Evolutionary conservation across 805 yeast genomes (phyloP), one percentile per base, ranked within the genome.

Genomic region (Saturnispora galanensis): DNA sequence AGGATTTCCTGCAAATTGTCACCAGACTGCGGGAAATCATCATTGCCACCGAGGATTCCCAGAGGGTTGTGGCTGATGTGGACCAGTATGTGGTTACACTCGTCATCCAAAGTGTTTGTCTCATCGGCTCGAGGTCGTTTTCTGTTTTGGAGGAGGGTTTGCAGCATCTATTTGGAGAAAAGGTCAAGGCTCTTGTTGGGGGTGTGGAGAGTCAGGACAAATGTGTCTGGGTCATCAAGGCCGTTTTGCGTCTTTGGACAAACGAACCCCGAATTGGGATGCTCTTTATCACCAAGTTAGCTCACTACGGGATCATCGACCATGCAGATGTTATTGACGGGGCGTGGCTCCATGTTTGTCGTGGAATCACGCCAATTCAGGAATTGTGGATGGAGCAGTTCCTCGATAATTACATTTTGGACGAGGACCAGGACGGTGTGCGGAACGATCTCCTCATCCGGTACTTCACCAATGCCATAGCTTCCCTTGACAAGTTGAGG

Each of bases 111-210:
- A 70, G 82, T 0, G 71, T 86, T 42, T 83, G 90, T 38, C 80
- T 80, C 52, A 80, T 87, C 47, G 97, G 97, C 11, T 81, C 87
- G 39, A 74, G 97, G 58, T 89, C 97, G 0, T 72, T 89, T 36
- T 85, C 90, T 0, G 88, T 83, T 55, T 79, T 81, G 33, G 76
- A 74, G 48, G 76, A 74, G 39, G 76, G 75, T 8, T 64, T 65
- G 5, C 45, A 62, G 16, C 63, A 61, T 41, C 48, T 63, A n/a
- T 50, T 57, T 37, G 57, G 58, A 10, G 54, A 49, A 2, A 63
- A 41, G 50, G 56, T 39, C 50, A 56, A 32, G 56, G 54, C 38
- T 45, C 59, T 46, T 47, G 46, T 34, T 48, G 56, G 3, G 57
- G 53, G 16, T 40, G 45, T 35, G 60, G 15, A 55, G 55, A 4